Evolutionary conservation across 2,329 filamentous ascomycete genomes (phyloP).

Genomic region (Rhynchosporium agropyri): DNA sequence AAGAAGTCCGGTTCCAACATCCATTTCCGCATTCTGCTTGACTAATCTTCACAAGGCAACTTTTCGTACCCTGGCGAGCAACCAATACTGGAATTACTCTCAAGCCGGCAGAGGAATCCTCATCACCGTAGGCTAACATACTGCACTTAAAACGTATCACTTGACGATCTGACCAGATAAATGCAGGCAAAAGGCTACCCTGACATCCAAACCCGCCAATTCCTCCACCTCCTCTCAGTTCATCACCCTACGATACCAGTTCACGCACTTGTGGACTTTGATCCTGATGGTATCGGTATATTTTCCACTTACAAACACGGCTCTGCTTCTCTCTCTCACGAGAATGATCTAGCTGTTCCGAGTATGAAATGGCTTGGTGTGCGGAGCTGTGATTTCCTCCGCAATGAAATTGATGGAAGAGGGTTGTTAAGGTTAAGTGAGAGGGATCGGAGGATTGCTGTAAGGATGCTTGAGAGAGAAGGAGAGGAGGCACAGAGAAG

Average conservation of each 20-base stretch:
- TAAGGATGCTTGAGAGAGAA: conserved; percentile 53
- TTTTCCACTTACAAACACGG: conserved; percentile 73
- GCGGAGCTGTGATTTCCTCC: conserved; percentile 39
- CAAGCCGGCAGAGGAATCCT: conserved; percentile 61
- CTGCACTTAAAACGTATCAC: neutral
- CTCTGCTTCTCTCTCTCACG: conserved; percentile 63
- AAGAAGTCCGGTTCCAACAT: conserved; percentile 59
- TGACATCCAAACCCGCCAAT: conserved; percentile 69
- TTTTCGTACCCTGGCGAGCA: conserved; percentile 66
- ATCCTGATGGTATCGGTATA: conserved; percentile 76
- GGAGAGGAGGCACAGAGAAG: conserved; percentile 46
- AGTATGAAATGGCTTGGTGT: conserved; percentile 67
- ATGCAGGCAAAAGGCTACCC: conserved; percentile 79
- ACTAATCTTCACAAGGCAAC: conserved; percentile 60
- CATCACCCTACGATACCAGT: conserved; percentile 57
- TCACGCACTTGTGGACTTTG: conserved; percentile 70
- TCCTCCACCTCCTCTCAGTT: conserved; percentile 58
- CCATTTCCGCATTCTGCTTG: neutral
- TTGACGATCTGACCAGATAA: neutral
- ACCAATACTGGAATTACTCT: conserved; percentile 55
- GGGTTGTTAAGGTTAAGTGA: conserved; percentile 28
- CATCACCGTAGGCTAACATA: conserved; percentile 57
- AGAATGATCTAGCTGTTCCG: conserved; percentile 53
- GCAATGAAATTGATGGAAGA: conserved; percentile 14
- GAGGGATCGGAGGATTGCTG: conserved; percentile 58